Percentiles rank a stretch among this genome's conserved stretches.
Evolutionary conservation across 208 protist genomes (phyloP).

Genomic region (Wallacemonas rigidus): DNA sequence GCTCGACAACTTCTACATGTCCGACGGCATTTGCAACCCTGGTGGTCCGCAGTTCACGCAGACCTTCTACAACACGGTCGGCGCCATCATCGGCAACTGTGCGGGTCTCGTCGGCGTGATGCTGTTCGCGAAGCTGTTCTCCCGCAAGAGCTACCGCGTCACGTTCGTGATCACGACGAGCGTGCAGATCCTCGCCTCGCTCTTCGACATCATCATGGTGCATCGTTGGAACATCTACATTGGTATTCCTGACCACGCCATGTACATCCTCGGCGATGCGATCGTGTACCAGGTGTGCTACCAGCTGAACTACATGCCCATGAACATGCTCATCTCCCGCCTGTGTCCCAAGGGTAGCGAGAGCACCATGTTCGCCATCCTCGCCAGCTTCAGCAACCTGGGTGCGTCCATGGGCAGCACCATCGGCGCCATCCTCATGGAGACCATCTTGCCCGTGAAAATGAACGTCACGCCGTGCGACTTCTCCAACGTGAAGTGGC

Average conservation of each 20-base stretch:
- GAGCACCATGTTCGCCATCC: slow-evolving; percentile 71
- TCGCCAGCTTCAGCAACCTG: slow-evolving; percentile 72
- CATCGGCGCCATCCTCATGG: slow-evolving; percentile 60
- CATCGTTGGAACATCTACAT: slow-evolving; percentile 36
- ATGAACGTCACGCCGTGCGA: slow-evolving; percentile 48
- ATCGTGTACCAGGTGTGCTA: slow-evolving; percentile 40
- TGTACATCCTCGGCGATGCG: slow-evolving; percentile 53
- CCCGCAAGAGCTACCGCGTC: slow-evolving; percentile 32
- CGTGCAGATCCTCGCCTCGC: slow-evolving; percentile 27
- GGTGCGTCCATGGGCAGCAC: slow-evolving; percentile 41
- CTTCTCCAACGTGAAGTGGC: slow-evolving; percentile 58
- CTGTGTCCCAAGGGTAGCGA: slow-evolving; percentile 83
- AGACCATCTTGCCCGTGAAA: slow-evolving; percentile 49
- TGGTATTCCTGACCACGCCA: slow-evolving; percentile 36
- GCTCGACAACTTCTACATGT: slow-evolving; percentile 45
- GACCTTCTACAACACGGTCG: slow-evolving; percentile 45
- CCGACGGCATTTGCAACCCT: slow-evolving; percentile 22
- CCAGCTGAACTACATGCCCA: slow-evolving; percentile 51
- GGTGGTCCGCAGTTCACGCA: slow-evolving; percentile 47
- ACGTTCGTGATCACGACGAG: slow-evolving; percentile 31
- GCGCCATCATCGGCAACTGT: slow-evolving; percentile 26
- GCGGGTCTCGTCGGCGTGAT: slow-evolving; percentile 24
- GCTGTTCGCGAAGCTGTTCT: slow-evolving; percentile 34
- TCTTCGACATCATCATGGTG: slow-evolving; percentile 46
- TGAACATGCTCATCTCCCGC: slow-evolving; percentile 74